Evolutionary conservation across 2,329 filamentous ascomycete genomes (phyloP), one percentile per base, ranked within the genome.

Genomic region (Cladosporium cucumerinum): DNA sequence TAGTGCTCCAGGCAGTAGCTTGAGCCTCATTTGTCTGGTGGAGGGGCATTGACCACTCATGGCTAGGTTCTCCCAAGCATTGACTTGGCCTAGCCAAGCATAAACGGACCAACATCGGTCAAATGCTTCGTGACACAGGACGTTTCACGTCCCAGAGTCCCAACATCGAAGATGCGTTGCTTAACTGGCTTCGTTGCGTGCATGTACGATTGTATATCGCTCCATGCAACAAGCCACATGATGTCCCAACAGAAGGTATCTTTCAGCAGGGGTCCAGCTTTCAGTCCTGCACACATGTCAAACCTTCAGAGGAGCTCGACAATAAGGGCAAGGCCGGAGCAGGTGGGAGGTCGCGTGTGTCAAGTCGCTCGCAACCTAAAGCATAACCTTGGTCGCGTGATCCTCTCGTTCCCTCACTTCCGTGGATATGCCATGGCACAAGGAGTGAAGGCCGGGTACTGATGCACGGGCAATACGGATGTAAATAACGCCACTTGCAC

Each of bases 81-180:
- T 54, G 32, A 28, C 59, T 62, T 62, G 59, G 59, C 59, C 32
- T 16, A 23, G 60, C 60, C 60, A 62, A 62, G 60, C 60, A 55
- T 25, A 39, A 61, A 34, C 34, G 30, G 48, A 32, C 30, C 43
- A 61, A 48, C 39, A 30, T 52, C 43, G 58, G 28, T 21, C 30
- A 25, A 36, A 58, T 34, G 23, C 55, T 46, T 21, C 25, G 30
- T 34, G 32, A 39, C 28, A 55, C 28, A 23, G 21, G 34, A 58
- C 32, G 25, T 43, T 21, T 39, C n/a, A n/a, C n/a, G n/a, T n/a
- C n/a, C n/a, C n/a, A n/a, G n/a, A 3, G 28, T 7, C 26, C 18
- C 51, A n/a, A 28, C 10, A 30, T 32, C 51, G 23, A 32, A 21
- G 8, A 46, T 46, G 23, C 39, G 39, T 11, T 46, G 39, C 39